Evolutionary conservation across 306 rosid genomes (phyloP), one percentile per base, ranked within the genome.

Genomic region (Fragaria nilgerrensis): DNA sequence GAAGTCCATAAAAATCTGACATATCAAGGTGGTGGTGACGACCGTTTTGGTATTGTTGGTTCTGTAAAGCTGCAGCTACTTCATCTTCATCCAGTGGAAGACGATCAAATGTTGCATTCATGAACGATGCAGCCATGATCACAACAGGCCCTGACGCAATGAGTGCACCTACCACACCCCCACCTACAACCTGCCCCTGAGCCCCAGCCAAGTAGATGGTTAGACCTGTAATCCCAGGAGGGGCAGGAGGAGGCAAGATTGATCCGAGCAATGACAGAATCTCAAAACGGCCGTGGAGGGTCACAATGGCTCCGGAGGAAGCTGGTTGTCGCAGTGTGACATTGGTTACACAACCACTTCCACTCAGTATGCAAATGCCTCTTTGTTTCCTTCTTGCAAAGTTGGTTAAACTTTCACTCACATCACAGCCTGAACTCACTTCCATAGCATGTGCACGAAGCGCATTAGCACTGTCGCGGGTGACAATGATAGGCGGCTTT

Each of bases 171-270:
- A 87, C 93, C 0, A 89, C 93, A 67, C 62, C 72, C 68, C 96
- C 96, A 59, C 96, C 96, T 13, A 91, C 89, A 69, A 91, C 94
- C 90, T 91, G 96, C 41, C 96, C 96, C 77, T 91, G 96, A 78
- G 89, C 86, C 56, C 96, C 93, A 16, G 96, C 93, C 7, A 91
- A 79, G 83, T 87, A 91, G 47, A 91, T 86, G 70, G 96, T 84
- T 13, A 91, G 80, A 23, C 93, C 93, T 7, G 92, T 91, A 68
- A 91, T 86, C 67, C 96, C 96, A 2, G 93, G 88, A 9, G 93
- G 96, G 37, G 96, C 96, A 5, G 96, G 96, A 32, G 96, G 96
- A 11, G 96, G 96, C 80, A 91, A 79, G 79, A 91, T 83, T 25
- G 96, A 91, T 20, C 96, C 96, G 2, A 91, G 83, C 79, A 91